Base-by-base conservation (phyloP, 768 basidiomycete species). In the Omphalotus guepiniiformis region DNA sequence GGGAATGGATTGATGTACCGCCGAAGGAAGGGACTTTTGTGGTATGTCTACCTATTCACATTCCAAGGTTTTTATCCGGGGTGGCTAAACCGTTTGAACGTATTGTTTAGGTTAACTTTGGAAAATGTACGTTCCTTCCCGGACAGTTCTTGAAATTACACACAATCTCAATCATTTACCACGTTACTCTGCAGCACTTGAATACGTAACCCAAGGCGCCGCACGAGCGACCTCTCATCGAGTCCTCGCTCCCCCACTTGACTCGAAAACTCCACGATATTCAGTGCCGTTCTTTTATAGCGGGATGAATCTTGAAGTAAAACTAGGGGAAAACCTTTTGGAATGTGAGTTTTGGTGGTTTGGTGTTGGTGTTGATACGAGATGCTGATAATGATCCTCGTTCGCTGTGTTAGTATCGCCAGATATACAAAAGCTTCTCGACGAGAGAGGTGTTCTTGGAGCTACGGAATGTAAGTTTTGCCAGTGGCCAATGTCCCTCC, bases 21-120 rank as follows among this genome's bases (percentile, higher is more conserved):
- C 79, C 80, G 11, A 72, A 77, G 21, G 69, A 72, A 1, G 68
- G 72, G 16, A 80, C 79, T 0, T 77, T 81, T 51, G 75, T 81
- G 15, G 71, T 80, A 13, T 79, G 47, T 41, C 7, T 5, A 78
- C 55, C 70, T 80, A 28, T 78, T 78, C 11, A 76, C 76, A 57
- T 78, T 78, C 67, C 22, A n/a, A 30, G 4, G 30, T 2, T 30
- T 18, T 18, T 76, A 35, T 73, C 73, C 3, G 75, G 78, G 2
- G 60, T 65, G 2, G 42, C 61, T 6, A 73, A 69, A 1, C 60
- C 73, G 2, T 74, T 78, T 11, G 78, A 78, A 58, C 80, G 79
- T 1, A 66, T 80, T 79, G 77, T 62, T 80, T 81, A 77, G 69
- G 51, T 75, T 76, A 45, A 59, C 67, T 11, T 63, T 71, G 51